Base-by-base conservation (phyloP, 2,329 filamentous ascomycete species). In the Neurospora sp. region DNA sequence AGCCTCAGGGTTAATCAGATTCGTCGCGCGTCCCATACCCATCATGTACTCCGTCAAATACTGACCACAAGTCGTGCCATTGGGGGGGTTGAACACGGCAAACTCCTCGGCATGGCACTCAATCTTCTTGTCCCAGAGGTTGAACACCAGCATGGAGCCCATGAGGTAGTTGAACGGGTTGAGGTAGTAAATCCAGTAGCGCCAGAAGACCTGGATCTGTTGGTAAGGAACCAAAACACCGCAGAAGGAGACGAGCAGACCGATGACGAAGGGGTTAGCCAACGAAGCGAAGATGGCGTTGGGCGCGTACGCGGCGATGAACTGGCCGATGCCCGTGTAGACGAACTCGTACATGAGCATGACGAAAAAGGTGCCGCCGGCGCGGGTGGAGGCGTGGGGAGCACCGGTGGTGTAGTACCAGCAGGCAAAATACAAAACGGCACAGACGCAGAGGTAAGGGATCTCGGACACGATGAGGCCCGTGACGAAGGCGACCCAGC, bases 171-270 rank as follows among this genome's bases (percentile, higher is more conserved):
- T 88, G 81, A 88, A 89, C 0, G 87, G 87, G 74, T 89, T 86
- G 17, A 88, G 75, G 68, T 81, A 88, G 79, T 89, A 89, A 5
- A 90, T 84, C 88, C 88, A 91, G 73, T 84, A 85, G 33, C 82
- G 81, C 91, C 91, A 93, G 78, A 93, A 93, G 0, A 78, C 74
- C 9, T 88, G 85, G 28, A 93, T 83, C 36, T 84, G 83, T 0
- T 75, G 75, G 73, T 90, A 92, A 0, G 91, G 90, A 0, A 93
- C 91, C 5, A 93, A 82, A 1, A 93, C 90, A 72, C 91, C 91
- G 74, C 90, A 93, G 81, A 94, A 93, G 1, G 85, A 86, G 9
- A 92, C 84, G 2, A 93, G 81, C 52, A 88, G 78, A 76, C 84
- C 82, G 69, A 89, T 79, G 11, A 89, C 68, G 0, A 89, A 76